Evolutionary conservation across 2,329 filamentous ascomycete species (phyloP).

Genomic region (Salinomyces thailandicus): DNA sequence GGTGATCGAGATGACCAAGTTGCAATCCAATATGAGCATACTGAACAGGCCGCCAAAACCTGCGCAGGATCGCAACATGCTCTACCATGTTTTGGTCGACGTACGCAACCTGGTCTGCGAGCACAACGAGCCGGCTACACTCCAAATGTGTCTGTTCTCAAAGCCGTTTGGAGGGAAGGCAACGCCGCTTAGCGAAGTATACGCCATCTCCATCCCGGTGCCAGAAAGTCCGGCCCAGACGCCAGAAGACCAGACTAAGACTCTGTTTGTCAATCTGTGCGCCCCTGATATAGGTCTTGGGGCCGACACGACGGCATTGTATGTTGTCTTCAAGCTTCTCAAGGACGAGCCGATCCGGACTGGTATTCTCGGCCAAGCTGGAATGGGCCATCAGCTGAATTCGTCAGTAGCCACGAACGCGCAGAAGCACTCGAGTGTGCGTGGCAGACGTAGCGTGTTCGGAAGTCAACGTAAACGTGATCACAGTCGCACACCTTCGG

Average conservation of each 20-base stretch:
- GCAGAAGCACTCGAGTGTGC: constrained; percentile 18
- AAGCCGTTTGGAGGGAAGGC: constrained; percentile 55
- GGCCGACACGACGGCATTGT: constrained; percentile 58
- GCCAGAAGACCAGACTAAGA: constrained; percentile 61
- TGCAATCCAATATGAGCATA: constrained; percentile 94
- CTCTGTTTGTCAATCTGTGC: constrained; percentile 78
- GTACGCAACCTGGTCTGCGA: constrained; percentile 72
- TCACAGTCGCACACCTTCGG: constrained; percentile 11
- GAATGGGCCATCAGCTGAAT: constrained; percentile 1
- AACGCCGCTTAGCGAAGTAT: constrained; percentile 69
- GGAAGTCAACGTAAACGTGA: constrained; percentile 48
- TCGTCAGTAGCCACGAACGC: background rate
- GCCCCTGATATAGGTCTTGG: constrained; percentile 60
- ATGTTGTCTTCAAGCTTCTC: constrained; percentile 72
- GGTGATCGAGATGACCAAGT: constrained; percentile 75
- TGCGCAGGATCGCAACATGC: constrained; percentile 55
- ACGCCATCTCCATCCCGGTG: constrained; percentile 64
- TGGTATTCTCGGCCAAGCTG: constrained; percentile 1
- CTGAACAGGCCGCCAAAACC: constrained; percentile 69
- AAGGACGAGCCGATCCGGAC: constrained; percentile 40
- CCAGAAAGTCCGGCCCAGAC: constrained; percentile 59
- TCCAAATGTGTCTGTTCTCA: constrained; percentile 68
- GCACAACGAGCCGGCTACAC: constrained; percentile 60
- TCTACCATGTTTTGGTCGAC: constrained; percentile 76
- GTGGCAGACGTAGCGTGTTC: constrained; percentile 47